Conservation (phyloP, 129 eudicot genomes). For the Gnaphalium uliginosum region DNA sequence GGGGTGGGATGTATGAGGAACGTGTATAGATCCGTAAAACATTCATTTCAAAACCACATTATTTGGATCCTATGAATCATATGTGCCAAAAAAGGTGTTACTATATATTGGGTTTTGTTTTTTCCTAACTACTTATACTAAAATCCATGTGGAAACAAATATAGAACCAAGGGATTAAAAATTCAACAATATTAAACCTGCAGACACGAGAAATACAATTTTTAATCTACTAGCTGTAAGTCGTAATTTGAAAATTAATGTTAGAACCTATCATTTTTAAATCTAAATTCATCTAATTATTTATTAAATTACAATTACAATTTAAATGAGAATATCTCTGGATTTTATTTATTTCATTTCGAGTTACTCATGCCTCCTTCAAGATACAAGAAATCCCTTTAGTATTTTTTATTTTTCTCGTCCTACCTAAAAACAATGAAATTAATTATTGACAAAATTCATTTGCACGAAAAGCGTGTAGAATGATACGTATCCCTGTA, state of each 20-base stretch:
- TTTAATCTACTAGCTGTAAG: not conserved
- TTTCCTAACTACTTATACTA: not conserved
- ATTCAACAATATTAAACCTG: too few species aligned
- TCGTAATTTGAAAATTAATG: not conserved
- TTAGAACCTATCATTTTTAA: not conserved
- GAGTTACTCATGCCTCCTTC: too few species aligned
- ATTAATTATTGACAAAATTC: too few species aligned
- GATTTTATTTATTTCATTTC: too few species aligned
- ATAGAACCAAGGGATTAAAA: not conserved
- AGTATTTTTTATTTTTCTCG: too few species aligned
- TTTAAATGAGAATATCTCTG: too few species aligned
- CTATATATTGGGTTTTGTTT: not conserved
- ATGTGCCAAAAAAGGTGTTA: not conserved
- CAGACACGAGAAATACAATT: not conserved
- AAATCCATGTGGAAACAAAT: not conserved
- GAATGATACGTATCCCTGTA: too few species aligned
- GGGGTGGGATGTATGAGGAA: constrained; percentile 17
- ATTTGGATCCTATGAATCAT: not conserved
- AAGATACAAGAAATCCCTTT: too few species aligned
- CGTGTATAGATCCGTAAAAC: constrained; percentile 38
- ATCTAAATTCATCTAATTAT: not conserved
- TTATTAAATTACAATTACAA: too few species aligned
- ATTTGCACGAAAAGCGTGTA: too few species aligned
- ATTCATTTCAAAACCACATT: not conserved
- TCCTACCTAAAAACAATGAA: too few species aligned